Conservation (phyloP, 1,284 basidiomycete genomes). For the Entoloma clypeatum region DNA sequence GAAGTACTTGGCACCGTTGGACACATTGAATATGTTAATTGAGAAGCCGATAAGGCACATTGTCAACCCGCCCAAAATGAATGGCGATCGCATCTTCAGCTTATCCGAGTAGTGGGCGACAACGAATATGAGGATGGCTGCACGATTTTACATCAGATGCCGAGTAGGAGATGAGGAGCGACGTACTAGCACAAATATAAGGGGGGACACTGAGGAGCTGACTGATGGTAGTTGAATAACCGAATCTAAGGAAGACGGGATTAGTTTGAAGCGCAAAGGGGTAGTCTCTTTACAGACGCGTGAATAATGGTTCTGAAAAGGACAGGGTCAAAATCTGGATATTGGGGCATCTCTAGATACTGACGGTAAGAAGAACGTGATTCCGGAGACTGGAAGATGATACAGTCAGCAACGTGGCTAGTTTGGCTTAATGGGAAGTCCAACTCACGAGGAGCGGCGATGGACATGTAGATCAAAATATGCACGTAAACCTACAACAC, state of each 20-base stretch:
- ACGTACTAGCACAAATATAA: conserved; percentile 58
- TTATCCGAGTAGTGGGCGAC: conserved; percentile 62
- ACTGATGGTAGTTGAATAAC: conserved; percentile 50
- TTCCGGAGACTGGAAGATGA: conserved; percentile 54
- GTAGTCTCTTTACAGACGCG: conserved; percentile 30
- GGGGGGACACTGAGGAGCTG: conserved; percentile 70
- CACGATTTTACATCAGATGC: neutral
- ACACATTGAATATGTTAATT: conserved; percentile 57
- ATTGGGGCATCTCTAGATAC: too few species aligned
- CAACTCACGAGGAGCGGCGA: conserved; percentile 54
- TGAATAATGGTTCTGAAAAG: conserved; percentile 56
- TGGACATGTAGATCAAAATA: conserved; percentile 57
- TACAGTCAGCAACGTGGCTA: too few species aligned
- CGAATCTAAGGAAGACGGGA: conserved; percentile 42
- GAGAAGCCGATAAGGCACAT: conserved; percentile 57
- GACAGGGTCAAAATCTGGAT: too few species aligned
- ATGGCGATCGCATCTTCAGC: conserved; percentile 52
- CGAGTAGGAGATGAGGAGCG: conserved; percentile 3
- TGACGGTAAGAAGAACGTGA: conserved; percentile 68
- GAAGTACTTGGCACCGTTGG: conserved; percentile 59
- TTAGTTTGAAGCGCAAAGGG: neutral
- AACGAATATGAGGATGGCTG: conserved; percentile 49
- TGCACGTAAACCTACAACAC: too few species aligned
- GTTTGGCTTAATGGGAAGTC: too few species aligned
- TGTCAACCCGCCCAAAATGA: conserved; percentile 51